These are phyloP conservation scores for Omphalea diandra DNA, from an alignment of 441 rosid species.

Conservation along the genomic window DNA sequence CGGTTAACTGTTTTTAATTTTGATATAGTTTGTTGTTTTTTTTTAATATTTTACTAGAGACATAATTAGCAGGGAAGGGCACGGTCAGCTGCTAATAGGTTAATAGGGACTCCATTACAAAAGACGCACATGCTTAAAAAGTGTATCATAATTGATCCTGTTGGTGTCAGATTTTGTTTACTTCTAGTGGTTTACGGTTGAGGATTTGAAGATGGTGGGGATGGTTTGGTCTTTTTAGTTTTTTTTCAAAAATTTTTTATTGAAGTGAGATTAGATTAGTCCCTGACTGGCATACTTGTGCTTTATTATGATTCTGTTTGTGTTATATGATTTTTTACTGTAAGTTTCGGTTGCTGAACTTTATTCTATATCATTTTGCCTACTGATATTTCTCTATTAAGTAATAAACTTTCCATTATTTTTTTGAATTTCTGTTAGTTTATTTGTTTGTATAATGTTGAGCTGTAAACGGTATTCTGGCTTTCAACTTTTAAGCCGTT, in stretches of 20 bases:
- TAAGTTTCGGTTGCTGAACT: background rate
- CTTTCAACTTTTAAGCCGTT: constrained; percentile 12
- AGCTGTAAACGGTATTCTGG: constrained; percentile 1
- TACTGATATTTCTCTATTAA: background rate
- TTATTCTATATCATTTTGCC: background rate
- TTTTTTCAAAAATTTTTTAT: background rate
- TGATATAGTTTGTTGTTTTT: too few relatives aligned
- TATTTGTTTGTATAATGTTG: background rate
- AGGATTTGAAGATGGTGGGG: background rate
- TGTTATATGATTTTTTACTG: background rate
- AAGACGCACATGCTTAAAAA: background rate
- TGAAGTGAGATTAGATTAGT: constrained; percentile 23
- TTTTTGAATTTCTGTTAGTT: background rate
- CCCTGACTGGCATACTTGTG: constrained; percentile 17
- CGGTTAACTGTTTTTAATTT: constrained; percentile 1
- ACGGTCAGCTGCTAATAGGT: too few relatives aligned
- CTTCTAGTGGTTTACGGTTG: constrained; percentile 4
- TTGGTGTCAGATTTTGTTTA: constrained; percentile 4
- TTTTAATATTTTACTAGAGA: too few relatives aligned
- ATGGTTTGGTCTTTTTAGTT: constrained; percentile 22
- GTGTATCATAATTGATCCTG: background rate
- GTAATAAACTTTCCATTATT: background rate
- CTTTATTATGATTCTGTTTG: constrained; percentile 3
- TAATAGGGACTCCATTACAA: too few relatives aligned
- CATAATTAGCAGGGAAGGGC: too few relatives aligned